Evolutionary conservation across 2,329 filamentous ascomycete species (phyloP).

Genomic region (Xylaria sp.): DNA sequence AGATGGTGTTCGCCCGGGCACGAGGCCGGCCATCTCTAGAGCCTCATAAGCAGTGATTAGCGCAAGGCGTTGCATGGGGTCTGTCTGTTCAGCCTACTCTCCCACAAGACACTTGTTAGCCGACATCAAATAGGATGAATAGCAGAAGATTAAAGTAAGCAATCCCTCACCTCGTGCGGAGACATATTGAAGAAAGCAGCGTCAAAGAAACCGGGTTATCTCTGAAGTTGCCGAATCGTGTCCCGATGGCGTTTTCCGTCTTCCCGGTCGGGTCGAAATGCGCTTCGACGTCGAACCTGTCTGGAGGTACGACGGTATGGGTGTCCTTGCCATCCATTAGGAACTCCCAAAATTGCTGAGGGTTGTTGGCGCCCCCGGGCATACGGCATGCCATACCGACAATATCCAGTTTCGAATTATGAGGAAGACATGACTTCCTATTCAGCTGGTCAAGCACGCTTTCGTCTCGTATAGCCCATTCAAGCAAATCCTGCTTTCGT

Average conservation of each 20-base stretch:
- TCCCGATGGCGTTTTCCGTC: not conserved
- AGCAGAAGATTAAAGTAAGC: too few species aligned
- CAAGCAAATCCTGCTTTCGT: too few species aligned
- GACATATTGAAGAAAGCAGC: not conserved
- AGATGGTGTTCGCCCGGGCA: not conserved
- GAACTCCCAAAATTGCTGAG: not conserved
- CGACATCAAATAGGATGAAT: too few species aligned
- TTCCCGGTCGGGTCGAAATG: not conserved
- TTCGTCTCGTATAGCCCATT: too few species aligned
- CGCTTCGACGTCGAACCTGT: not conserved
- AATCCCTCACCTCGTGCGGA: not conserved
- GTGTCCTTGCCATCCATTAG: not conserved
- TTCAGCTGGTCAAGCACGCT: too few species aligned
- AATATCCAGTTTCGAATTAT: not conserved
- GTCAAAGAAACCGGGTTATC: not conserved
- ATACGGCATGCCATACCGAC: not conserved
- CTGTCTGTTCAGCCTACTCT: not conserved
- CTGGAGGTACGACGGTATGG: not conserved
- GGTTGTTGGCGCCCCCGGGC: not conserved
- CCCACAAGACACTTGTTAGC: too few species aligned
- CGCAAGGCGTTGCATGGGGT: not conserved
- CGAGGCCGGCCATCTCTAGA: not conserved
- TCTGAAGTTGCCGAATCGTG: not conserved
- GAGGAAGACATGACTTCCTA: not conserved
- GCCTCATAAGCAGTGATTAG: not conserved